Evolutionary conservation across 805 yeast genomes (phyloP).

Genomic region (Ogataea philodendri): DNA sequence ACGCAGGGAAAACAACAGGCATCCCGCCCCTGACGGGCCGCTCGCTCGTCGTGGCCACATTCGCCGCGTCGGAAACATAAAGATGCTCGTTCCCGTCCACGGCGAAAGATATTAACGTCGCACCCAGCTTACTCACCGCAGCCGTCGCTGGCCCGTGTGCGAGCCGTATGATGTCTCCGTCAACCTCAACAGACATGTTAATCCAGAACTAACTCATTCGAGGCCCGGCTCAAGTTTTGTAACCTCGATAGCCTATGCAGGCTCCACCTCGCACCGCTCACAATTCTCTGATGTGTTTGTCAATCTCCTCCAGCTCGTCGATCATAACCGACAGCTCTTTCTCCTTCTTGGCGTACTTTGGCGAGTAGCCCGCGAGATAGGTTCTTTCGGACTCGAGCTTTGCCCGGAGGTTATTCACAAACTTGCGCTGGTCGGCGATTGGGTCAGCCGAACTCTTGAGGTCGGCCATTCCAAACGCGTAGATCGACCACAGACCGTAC

Average conservation of each 20-base stretch:
- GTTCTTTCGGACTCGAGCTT: constrained; percentile 18
- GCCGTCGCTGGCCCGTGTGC: constrained; percentile 15
- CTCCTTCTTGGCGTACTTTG: constrained; percentile 6
- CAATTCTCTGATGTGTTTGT: constrained; percentile 19
- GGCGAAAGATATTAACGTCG: constrained; percentile 19
- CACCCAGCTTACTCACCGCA: constrained; percentile 17
- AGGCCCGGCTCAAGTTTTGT: neutral
- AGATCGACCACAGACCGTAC: constrained; percentile 58
- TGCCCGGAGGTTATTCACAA: constrained; percentile 15
- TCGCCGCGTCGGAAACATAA: constrained; percentile 18
- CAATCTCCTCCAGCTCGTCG: constrained; percentile 24
- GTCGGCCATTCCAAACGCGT: constrained; percentile 65
- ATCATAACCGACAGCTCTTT: constrained; percentile 18
- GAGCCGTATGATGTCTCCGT: constrained; percentile 15
- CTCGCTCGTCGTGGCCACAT: constrained; percentile 8
- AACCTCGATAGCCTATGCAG: constrained; percentile 4
- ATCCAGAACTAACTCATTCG: neutral
- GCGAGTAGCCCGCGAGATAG: constrained; percentile 1
- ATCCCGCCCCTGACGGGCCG: constrained; percentile 24
- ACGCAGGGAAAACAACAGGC: constrained; percentile 23
- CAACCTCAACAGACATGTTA: constrained; percentile 19
- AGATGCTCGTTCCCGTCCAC: constrained; percentile 17
- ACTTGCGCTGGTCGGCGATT: constrained; percentile 16
- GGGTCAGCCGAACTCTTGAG: constrained; percentile 44
- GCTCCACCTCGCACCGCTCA: constrained; percentile 2